Conservation (phyloP, 129 eudicot species). For the sunflower (Helianthus annuus) region HanXRQr2.0-SUNRISE NC_035447.2:56809381-56809880, state of each 20-base stretch:
- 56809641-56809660: neutral
- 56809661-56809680: no score
- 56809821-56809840: slow-evolving; percentile 7
- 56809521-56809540: neutral
- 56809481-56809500: no score
- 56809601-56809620: slow-evolving; percentile 41
- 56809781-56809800: slow-evolving; percentile 68
- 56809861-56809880: neutral
- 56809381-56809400: no score
- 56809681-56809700: neutral
- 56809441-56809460: no score
- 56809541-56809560: neutral
- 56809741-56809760: slow-evolving; percentile 71
- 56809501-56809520: neutral
- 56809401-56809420: no score
- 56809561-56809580: slow-evolving; percentile 49
- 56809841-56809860: neutral
- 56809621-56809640: slow-evolving; percentile 26
- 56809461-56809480: no score
- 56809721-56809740: slow-evolving; percentile 70
- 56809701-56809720: slow-evolving; percentile 73
- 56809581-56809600: slow-evolving; percentile 43
- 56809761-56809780: slow-evolving; percentile 61
- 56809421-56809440: no score
- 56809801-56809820: slow-evolving; percentile 72